Evolutionary conservation across 2,329 filamentous ascomycete species (phyloP).

Genomic region (Pseudocercospora crystallina): DNA sequence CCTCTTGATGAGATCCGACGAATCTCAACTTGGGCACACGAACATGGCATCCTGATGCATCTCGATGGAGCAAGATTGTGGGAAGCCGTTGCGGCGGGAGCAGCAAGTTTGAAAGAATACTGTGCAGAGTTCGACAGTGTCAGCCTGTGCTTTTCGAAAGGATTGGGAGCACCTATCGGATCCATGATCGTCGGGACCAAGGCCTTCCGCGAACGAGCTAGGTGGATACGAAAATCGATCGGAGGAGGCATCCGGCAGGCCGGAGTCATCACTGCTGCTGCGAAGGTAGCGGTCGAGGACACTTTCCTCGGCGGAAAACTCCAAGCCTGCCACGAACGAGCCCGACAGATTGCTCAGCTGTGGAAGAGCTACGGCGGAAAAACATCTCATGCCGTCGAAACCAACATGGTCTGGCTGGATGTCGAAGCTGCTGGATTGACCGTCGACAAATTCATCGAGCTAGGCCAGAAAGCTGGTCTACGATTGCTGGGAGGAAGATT

Average conservation of each 20-base stretch:
- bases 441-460: constrained; percentile 53
- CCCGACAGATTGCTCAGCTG: constrained; percentile 60
- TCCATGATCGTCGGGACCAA: constrained; percentile 66
- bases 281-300: constrained; percentile 74
- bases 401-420: constrained; percentile 92
- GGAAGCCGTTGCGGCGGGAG: constrained; percentile 74
- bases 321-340: constrained; percentile 59
- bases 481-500: constrained; percentile 58
- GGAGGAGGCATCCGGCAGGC: constrained; percentile 77
- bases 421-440: constrained; percentile 60
- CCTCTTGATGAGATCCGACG: constrained; percentile 68
- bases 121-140: constrained; percentile 70
- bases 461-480: constrained; percentile 59
- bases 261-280: constrained; percentile 73
- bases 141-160: constrained; percentile 78
- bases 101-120: constrained; percentile 66
- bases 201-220: constrained; percentile 62
- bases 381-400: constrained; percentile 69
- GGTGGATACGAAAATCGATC: constrained; percentile 78
- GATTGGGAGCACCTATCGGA: constrained; percentile 77
- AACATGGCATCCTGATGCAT: constrained; percentile 68
- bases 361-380: constrained; percentile 72
- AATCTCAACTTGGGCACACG: constrained; percentile 67
- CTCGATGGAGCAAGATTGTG: constrained; percentile 78
- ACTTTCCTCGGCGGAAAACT: constrained; percentile 71